phyloP scores from a whole-genome alignment of 108 stramenopile genomes.

The Cylindrotheca closterium region DNA sequence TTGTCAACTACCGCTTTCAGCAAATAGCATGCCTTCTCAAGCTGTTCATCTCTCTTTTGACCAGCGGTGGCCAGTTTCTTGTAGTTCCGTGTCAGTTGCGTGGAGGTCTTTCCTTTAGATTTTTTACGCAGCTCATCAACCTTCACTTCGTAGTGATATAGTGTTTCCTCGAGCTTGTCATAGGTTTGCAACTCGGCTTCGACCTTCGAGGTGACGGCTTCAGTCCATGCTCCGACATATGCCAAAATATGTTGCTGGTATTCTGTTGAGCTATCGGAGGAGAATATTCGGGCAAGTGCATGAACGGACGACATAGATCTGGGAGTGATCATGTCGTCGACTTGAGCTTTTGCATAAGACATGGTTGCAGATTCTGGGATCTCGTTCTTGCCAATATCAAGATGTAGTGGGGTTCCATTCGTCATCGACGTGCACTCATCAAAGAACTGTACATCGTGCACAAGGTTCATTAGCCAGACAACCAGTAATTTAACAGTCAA shows the following conservation, averaged over 20 bases:
- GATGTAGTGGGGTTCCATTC: not conserved
- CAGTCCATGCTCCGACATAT: not conserved
- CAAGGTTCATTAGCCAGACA: too few relatives aligned
- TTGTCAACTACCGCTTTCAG: not conserved
- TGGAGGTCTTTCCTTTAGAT: not conserved
- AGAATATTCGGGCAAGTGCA: not conserved
- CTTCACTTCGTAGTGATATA: not conserved
- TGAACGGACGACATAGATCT: not conserved
- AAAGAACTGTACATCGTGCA: not conserved
- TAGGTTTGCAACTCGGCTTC: not conserved
- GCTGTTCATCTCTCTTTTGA: not conserved
- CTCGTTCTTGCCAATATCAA: not conserved
- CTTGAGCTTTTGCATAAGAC: not conserved
- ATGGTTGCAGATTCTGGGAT: not conserved
- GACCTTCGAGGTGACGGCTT: not conserved
- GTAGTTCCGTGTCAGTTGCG: not conserved
- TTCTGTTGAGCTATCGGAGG: not conserved
- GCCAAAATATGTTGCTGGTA: not conserved
- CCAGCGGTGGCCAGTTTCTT: not conserved
- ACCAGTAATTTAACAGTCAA: too few relatives aligned
- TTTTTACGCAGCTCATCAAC: not conserved
- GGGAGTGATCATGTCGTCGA: not conserved
- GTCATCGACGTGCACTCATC: not conserved
- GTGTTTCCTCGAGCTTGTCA: not conserved
- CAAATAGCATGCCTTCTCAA: not conserved